phyloP scores from a whole-genome alignment of 257 asterid genomes.

The Paulownia fortunei region DNA sequence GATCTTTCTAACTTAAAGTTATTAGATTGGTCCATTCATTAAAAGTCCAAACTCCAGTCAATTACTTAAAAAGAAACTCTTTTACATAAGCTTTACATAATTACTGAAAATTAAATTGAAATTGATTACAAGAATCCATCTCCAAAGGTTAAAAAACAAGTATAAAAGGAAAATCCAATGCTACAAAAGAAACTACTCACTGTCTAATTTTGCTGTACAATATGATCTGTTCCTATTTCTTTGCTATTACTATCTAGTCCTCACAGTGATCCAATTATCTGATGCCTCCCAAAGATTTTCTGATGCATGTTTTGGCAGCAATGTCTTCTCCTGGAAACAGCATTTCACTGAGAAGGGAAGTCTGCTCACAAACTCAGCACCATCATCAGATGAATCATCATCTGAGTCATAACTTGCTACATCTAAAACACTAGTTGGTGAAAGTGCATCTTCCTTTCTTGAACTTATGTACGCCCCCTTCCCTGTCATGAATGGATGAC shows the following conservation, averaged over 20 bases:
- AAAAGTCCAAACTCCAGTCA: background rate
- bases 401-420: constrained; percentile 39
- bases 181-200: constrained; percentile 26
- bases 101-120: background rate
- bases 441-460: background rate
- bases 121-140: background rate
- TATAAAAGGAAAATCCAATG: background rate
- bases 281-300: constrained; percentile 31
- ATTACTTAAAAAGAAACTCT: background rate
- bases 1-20: too few species aligned
- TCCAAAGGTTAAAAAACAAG: background rate
- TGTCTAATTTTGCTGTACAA: constrained; percentile 30
- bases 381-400: background rate
- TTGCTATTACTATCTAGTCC: constrained; percentile 35
- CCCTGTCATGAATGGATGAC: constrained; percentile 50
- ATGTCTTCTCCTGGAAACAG: constrained; percentile 22
- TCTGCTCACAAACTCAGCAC: constrained; percentile 17
- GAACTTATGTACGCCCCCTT: background rate
- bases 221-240: background rate
- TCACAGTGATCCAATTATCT: constrained; percentile 64
- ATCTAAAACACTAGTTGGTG: constrained; percentile 63
- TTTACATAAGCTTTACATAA: constrained; percentile 17
- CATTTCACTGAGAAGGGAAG: constrained; percentile 33
- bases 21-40: background rate
- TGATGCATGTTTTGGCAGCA: background rate